Conservation (phyloP, 768 basidiomycete genomes). For the Mycena metata region DNA sequence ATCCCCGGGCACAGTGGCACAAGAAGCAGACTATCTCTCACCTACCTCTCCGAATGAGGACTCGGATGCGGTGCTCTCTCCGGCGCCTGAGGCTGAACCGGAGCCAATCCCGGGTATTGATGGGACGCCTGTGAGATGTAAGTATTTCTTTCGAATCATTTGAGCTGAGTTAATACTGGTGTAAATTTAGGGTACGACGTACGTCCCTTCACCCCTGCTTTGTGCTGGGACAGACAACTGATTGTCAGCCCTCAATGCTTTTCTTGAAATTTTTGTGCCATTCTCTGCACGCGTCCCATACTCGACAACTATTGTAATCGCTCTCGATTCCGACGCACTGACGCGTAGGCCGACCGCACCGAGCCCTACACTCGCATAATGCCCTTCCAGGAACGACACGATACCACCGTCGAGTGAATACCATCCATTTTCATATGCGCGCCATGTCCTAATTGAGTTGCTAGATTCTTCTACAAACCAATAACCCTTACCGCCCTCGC, state of each 20-base stretch:
- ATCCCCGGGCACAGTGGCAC: too few species aligned
- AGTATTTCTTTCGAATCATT: conserved; percentile 48
- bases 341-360: conserved; percentile 79
- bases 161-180: conserved; percentile 33
- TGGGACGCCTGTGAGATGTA: conserved; percentile 86
- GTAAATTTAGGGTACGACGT: conserved; percentile 82
- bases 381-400: conserved; percentile 87
- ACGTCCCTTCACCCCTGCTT: conserved; percentile 49
- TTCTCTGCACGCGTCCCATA: not conserved
- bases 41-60: conserved; percentile 60
- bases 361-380: conserved; percentile 87
- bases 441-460: too few species aligned
- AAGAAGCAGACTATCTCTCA: too few species aligned
- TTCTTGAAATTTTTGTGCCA: too few species aligned
- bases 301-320: conserved; percentile 10
- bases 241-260: not conserved
- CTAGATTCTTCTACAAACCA: conserved; percentile 89
- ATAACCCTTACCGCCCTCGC: conserved; percentile 83
- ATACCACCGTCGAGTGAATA: conserved; percentile 86
- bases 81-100: conserved; percentile 55
- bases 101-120: conserved; percentile 82
- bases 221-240: not conserved
- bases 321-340: too few species aligned
- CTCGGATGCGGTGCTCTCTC: conserved; percentile 67
- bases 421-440: not conserved